Conservation (phyloP, 208 protist genomes). For the Acanthamoeba sp. region DNA sequence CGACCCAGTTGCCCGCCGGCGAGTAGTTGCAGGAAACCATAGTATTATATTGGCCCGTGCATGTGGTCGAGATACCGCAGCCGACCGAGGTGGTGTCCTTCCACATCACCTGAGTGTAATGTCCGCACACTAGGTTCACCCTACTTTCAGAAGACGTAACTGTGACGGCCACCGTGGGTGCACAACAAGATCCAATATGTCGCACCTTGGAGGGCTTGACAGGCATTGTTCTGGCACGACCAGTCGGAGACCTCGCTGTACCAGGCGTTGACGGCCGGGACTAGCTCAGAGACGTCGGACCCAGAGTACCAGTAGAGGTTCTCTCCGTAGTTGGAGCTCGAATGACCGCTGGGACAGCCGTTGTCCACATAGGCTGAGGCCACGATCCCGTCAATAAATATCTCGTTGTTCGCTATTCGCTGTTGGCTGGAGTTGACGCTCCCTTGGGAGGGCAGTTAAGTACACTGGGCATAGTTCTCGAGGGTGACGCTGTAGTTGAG, state of each 20-base stretch:
- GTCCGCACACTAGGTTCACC: background rate
- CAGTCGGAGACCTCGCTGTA: background rate
- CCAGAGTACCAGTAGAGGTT: background rate
- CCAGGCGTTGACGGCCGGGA: background rate
- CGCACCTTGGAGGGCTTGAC: background rate
- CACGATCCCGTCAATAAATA: background rate
- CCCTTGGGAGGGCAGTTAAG: background rate
- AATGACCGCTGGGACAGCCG: background rate
- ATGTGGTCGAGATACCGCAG: background rate
- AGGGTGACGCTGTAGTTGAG: background rate
- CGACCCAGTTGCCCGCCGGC: background rate
- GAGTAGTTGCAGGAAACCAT: slow-evolving; percentile 16
- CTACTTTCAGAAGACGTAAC: too few relatives aligned
- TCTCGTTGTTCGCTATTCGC: background rate
- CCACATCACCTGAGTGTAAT: slow-evolving; percentile 22
- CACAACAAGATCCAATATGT: background rate
- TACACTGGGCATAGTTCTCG: background rate
- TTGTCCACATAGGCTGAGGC: background rate
- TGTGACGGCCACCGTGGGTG: too few relatives aligned
- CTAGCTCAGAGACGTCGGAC: background rate
- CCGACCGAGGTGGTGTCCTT: background rate
- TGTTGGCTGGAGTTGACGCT: background rate
- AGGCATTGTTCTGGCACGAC: slow-evolving; percentile 6
- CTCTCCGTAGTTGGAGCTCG: background rate
- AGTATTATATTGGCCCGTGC: background rate